Percentiles rank a stretch among this genome's conserved stretches.
These are phyloP conservation scores for Puccinellia tenuiflora DNA, from an alignment of 176 grass and related monocot species.

Conservation along the genomic window DNA sequence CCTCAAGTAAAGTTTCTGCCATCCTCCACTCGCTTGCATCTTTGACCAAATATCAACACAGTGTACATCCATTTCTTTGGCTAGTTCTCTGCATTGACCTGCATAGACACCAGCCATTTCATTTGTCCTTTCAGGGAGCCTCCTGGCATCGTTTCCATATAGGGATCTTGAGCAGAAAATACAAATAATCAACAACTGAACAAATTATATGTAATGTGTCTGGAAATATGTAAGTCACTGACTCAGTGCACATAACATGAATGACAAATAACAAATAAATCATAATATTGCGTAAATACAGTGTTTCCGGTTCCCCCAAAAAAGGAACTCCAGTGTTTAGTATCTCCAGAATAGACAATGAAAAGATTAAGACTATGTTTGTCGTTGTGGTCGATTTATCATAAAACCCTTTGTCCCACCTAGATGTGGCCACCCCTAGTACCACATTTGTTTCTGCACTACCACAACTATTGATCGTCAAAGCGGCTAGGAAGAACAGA, in stretches of 20 bases:
- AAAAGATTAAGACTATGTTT: background rate
- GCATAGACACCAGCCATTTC: constrained; percentile 77
- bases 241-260: background rate
- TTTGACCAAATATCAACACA: constrained; percentile 75
- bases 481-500: too few species aligned
- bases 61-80: constrained; percentile 62
- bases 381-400: too few species aligned
- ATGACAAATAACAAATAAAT: background rate
- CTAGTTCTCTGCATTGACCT: constrained; percentile 62
- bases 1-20: constrained; percentile 79
- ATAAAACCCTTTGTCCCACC: too few species aligned
- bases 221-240: background rate
- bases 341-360: background rate
- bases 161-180: constrained; percentile 40
- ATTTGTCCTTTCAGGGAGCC: constrained; percentile 83
- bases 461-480: too few species aligned
- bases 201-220: background rate
- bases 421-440: too few species aligned
- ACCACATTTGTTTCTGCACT: too few species aligned
- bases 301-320: background rate
- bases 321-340: background rate
- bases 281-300: background rate
- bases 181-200: background rate
- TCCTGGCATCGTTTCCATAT: constrained; percentile 55
- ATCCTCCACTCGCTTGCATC: constrained; percentile 62